These are phyloP conservation scores for Aspergillus baeticus DNA, from an alignment of 495 filamentous ascomycete genomes.

Conservation along the genomic window DNA sequence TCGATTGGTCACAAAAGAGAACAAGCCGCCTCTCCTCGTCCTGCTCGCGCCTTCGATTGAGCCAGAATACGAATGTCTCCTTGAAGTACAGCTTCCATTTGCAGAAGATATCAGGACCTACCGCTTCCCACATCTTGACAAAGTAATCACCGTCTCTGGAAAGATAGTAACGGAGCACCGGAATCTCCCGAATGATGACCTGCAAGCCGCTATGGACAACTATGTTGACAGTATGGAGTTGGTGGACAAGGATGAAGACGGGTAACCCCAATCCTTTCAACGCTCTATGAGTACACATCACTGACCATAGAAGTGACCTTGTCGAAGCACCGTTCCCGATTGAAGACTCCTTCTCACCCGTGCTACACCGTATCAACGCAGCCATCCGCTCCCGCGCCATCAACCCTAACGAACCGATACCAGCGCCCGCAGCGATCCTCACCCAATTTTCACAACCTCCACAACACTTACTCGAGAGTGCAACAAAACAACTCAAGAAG, in stretches of 20 bases:
- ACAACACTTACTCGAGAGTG: slow-evolving; percentile 56
- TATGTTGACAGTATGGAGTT: slow-evolving; percentile 96
- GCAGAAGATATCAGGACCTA: slow-evolving; percentile 88
- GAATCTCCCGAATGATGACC: slow-evolving; percentile 73
- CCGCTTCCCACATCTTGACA: slow-evolving; percentile 86
- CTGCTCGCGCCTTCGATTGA: slow-evolving; percentile 82
- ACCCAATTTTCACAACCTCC: slow-evolving; percentile 75
- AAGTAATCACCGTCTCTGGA: slow-evolving; percentile 86
- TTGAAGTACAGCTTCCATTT: slow-evolving; percentile 93
- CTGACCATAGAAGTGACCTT: slow-evolving; percentile 48
- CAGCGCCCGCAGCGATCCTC: slow-evolving; percentile 64
- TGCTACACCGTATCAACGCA: slow-evolving; percentile 86
- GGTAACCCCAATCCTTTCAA: slow-evolving; percentile 45
- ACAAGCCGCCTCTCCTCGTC: slow-evolving; percentile 72
- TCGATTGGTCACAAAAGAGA: slow-evolving; percentile 78
- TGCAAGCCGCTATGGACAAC: slow-evolving; percentile 78
- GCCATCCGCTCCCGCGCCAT: slow-evolving; percentile 80
- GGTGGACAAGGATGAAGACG: slow-evolving; percentile 65
- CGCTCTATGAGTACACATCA: background rate
- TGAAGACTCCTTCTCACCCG: slow-evolving; percentile 86
- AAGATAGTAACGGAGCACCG: slow-evolving; percentile 79
- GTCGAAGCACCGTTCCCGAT: slow-evolving; percentile 68
- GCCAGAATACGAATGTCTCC: slow-evolving; percentile 78
- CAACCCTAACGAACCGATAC: slow-evolving; percentile 66
- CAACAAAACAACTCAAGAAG: slow-evolving; percentile 53